A percentile compares a stretch with the other conserved stretches of the same genome.
phyloP scores from a whole-genome alignment of 2,329 filamentous ascomycete species.

The Aspergillus oerlinghausenensis region DNA sequence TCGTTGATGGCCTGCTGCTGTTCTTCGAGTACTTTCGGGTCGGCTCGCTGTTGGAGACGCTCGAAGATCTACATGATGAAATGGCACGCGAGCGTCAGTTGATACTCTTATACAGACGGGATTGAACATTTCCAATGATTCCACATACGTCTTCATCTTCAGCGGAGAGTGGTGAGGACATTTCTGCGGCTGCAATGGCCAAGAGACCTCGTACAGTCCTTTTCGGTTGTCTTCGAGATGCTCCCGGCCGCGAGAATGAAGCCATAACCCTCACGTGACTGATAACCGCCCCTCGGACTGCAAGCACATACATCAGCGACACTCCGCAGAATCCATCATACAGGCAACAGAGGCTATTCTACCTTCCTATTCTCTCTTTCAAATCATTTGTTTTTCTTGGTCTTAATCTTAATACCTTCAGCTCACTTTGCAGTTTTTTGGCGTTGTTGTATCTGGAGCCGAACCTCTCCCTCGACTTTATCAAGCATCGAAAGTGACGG shows the following conservation, averaged over 20 bases:
- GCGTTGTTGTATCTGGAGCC: not conserved
- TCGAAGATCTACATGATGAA: slow-evolving; percentile 30
- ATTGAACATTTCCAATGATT: not conserved
- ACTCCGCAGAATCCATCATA: not conserved
- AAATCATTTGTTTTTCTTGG: not conserved
- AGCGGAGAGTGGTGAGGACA: slow-evolving; percentile 40
- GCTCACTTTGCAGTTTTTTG: not conserved
- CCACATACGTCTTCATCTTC: slow-evolving; percentile 39
- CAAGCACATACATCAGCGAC: slow-evolving; percentile 1
- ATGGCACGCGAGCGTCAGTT: slow-evolving; percentile 8
- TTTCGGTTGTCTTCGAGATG: slow-evolving; percentile 13
- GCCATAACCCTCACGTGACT: slow-evolving; percentile 21
- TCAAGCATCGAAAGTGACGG: not conserved
- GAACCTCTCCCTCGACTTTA: not conserved
- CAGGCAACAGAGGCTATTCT: not conserved
- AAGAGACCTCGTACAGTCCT: slow-evolving; percentile 11
- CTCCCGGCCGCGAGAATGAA: slow-evolving; percentile 17
- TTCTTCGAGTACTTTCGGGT: slow-evolving; percentile 56
- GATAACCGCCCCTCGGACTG: slow-evolving; percentile 1
- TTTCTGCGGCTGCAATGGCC: slow-evolving; percentile 36
- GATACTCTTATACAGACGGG: not conserved
- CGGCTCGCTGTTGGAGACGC: slow-evolving; percentile 46
- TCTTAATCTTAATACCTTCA: not conserved
- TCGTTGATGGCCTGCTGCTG: slow-evolving; percentile 58
- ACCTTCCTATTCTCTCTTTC: not conserved